These are phyloP conservation scores for Poa annua DNA, from an alignment of 176 grass and related monocot genomes.

Conservation along the genomic window DNA sequence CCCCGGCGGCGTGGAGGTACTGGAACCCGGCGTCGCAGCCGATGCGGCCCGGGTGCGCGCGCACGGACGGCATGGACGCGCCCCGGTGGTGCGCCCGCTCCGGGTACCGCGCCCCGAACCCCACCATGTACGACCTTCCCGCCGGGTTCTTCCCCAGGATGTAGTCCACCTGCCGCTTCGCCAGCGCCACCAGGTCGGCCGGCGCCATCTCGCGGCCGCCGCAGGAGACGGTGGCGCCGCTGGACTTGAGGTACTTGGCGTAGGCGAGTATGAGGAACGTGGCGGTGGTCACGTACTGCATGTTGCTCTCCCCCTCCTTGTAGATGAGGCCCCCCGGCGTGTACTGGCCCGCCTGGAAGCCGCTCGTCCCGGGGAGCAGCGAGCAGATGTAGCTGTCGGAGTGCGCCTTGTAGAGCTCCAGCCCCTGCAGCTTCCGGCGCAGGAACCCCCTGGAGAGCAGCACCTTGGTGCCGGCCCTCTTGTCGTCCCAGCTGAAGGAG, in stretches of 20 bases:
- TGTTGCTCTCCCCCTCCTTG: conserved; percentile 70
- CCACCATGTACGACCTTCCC: conserved; percentile 85
- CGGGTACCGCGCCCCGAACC: conserved; percentile 59
- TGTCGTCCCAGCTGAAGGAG: conserved; percentile 96
- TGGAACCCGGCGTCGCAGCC: conserved; percentile 71
- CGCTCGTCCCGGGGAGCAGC: conserved; percentile 62
- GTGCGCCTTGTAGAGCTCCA: conserved; percentile 80
- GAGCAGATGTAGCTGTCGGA: conserved; percentile 90
- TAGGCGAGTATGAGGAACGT: conserved; percentile 79
- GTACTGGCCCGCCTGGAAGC: conserved; percentile 67
- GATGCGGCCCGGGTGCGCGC: conserved; percentile 47
- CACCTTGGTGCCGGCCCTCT: conserved; percentile 68
- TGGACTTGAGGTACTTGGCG: conserved; percentile 76
- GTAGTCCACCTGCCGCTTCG: conserved; percentile 75
- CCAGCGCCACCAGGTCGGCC: conserved; percentile 61
- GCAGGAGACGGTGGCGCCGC: conserved; percentile 47
- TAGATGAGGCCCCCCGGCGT: conserved; percentile 73
- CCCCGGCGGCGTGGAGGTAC: conserved; percentile 61
- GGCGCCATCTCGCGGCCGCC: conserved; percentile 45
- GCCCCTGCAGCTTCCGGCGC: conserved; percentile 44
- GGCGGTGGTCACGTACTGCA: conserved; percentile 86
- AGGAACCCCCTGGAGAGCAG: conserved; percentile 74
- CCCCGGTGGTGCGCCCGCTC: conserved; percentile 67
- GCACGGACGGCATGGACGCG: conserved; percentile 70
- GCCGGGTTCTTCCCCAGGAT: conserved; percentile 81